Percentiles rank a stretch among this genome's conserved stretches.
Conservation (phyloP, 495 filamentous ascomycete species). For the Paragyromitra xinjiangensis region DNA sequence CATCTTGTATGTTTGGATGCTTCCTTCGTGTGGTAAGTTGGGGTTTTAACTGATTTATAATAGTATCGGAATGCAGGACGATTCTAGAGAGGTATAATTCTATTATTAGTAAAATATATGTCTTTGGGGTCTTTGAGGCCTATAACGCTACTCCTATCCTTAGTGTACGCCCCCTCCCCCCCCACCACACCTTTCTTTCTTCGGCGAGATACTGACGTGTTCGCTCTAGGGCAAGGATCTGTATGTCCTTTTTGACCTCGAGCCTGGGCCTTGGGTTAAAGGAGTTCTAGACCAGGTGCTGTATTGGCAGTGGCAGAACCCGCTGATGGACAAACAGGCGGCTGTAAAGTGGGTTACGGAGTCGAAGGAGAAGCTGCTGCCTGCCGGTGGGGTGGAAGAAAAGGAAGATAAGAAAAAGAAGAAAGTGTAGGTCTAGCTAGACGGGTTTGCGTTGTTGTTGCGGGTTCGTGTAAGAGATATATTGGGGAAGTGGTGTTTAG, state of each 20-base stretch:
- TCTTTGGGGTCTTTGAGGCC: constrained; percentile 61
- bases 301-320: constrained; percentile 86
- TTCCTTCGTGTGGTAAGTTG: neutral
- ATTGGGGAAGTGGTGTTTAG: too few relatives aligned
- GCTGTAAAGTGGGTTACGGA: constrained; percentile 63
- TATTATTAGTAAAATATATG: constrained; percentile 62
- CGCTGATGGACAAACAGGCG: constrained; percentile 73
- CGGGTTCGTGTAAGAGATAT: neutral
- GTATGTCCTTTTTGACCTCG: constrained; percentile 65
- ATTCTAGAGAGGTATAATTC: constrained; percentile 59
- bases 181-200: neutral
- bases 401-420: neutral
- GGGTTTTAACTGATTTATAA: neutral
- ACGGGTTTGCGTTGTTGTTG: neutral
- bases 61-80: neutral
- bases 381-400: neutral
- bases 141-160: constrained; percentile 51
- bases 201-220: neutral
- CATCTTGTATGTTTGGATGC: constrained; percentile 11
- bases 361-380: constrained; percentile 1
- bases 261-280: constrained; percentile 81
- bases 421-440: neutral
- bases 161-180: constrained; percentile 31
- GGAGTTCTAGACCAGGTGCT: constrained; percentile 74
- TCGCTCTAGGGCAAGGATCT: constrained; percentile 70